phyloP scores from a whole-genome alignment of 441 rosid species.

The Capsella rubella region DNA sequence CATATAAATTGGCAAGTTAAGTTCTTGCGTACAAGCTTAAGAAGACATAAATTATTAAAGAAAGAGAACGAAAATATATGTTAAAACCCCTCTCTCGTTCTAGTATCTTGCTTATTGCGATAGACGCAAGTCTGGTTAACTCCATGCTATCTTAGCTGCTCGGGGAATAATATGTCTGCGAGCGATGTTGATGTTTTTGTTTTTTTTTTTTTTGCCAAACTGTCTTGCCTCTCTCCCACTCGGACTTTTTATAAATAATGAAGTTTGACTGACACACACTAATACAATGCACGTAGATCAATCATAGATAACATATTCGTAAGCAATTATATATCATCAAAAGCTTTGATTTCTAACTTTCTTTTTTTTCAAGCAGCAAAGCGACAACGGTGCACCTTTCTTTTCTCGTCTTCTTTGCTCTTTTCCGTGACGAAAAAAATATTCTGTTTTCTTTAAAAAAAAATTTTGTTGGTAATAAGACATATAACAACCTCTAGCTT shows the following conservation, averaged over 20 bases:
- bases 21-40: constrained; percentile 23
- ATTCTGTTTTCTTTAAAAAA: not conserved
- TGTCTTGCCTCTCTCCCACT: too few species aligned
- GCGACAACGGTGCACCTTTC: constrained; percentile 32
- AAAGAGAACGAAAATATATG: constrained; percentile 16
- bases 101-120: constrained; percentile 25
- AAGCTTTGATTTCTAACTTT: constrained; percentile 3
- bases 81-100: constrained; percentile 11
- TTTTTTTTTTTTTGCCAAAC: too few species aligned
- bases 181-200: constrained; percentile 45
- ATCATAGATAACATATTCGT: constrained; percentile 34
- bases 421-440: constrained; percentile 7
- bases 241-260: constrained; percentile 28
- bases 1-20: constrained; percentile 25
- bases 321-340: constrained; percentile 23
- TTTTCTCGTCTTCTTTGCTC: constrained; percentile 32
- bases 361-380: constrained; percentile 11
- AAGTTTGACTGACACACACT: constrained; percentile 41
- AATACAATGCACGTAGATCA: constrained; percentile 35
- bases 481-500: constrained; percentile 46
- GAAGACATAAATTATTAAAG: constrained; percentile 8
- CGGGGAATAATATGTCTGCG: constrained; percentile 43
- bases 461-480: constrained; percentile 19
- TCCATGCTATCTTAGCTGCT: constrained; percentile 9
- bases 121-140: constrained; percentile 7